Evolutionary conservation across 1,139 yeast species (phyloP).

Genomic region (Petasospora rhodanensis): DNA sequence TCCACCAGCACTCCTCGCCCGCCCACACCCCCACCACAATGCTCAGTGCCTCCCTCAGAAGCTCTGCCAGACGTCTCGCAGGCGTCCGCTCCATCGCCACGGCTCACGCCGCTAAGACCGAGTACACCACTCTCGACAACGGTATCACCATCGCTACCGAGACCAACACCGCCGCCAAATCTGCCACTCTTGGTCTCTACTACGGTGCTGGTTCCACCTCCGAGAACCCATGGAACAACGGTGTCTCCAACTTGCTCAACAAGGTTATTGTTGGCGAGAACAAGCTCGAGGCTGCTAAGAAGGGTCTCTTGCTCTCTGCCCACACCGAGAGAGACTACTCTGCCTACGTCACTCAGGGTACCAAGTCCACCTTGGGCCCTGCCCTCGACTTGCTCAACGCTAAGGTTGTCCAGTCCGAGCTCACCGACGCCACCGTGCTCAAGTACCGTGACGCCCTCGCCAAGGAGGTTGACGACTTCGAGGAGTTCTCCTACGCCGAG

Average conservation of each 20-base stretch:
- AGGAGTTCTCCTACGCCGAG: slow-evolving; percentile 30
- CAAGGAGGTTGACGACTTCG: slow-evolving; percentile 36
- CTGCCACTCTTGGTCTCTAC: slow-evolving; percentile 65
- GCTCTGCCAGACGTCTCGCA: slow-evolving; percentile 22
- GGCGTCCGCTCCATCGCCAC: slow-evolving; percentile 43
- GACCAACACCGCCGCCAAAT: slow-evolving; percentile 48
- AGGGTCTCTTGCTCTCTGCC: slow-evolving; percentile 45
- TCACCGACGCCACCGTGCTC: slow-evolving; percentile 37
- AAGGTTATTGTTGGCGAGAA: slow-evolving; percentile 40
- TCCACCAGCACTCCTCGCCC: too few species aligned
- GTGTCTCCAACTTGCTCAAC: slow-evolving; percentile 65
- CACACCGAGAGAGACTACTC: slow-evolving; percentile 48
- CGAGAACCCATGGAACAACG: slow-evolving; percentile 76
- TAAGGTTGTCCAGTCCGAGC: slow-evolving; percentile 30
- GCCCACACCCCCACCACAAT: slow-evolving; percentile 16
- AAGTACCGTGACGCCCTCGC: slow-evolving; percentile 40
- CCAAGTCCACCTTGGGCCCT: slow-evolving; percentile 22
- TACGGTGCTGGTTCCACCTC: slow-evolving; percentile 74
- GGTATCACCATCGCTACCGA: slow-evolving; percentile 74
- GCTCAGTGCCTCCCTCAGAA: slow-evolving; percentile 24
- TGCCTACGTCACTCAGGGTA: slow-evolving; percentile 46
- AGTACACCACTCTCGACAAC: slow-evolving; percentile 65
- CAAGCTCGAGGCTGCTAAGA: slow-evolving; percentile 32
- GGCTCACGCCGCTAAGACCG: slow-evolving; percentile 48
- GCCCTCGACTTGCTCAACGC: slow-evolving; percentile 29